Base-by-base conservation (phyloP, 352 stramenopile species). In the Pythium sp. region DNA sequence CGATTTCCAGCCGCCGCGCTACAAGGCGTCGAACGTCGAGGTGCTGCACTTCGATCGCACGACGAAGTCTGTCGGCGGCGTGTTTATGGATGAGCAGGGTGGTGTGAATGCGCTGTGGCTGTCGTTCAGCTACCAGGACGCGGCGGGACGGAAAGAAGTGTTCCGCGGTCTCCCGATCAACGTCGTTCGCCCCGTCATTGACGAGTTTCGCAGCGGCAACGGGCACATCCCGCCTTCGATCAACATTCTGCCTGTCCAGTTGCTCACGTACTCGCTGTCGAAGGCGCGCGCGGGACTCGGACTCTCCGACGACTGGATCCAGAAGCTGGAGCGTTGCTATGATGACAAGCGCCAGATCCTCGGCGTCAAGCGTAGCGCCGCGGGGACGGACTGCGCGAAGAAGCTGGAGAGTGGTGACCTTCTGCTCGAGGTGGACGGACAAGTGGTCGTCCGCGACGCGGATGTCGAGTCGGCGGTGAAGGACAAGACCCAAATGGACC, bases 21-120 rank as follows among this genome's bases (percentile, higher is more conserved):
- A 92, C 71, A 95, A 94, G 70, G 86, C 86, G 11, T 84, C 75
- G 60, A 95, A 95, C 54, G 86, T 93, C 18, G 87, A 95, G 68
- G 87, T 93, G 55, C 66, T 96, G 5, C 84, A 97, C 60, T 97
- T 97, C 62, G 86, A 97, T 62, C 90, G 91, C 30, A 91, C 96
- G 61, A 96, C 90, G 24, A 91, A 93, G 67, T 92, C 83, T 8
- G 85, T 95, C 11, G 90, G 89, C 11, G 90, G 90, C 36, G 85
- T 96, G 8, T 93, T 96, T 49, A 91, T 95, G 67, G 74, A 96
- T 60, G 77, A 83, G 0, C 57, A 72, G n/a, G 89, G 88, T 5
- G 67, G 76, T 28, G 87, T 96, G 2, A 92, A 81, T 57, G 88
- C 87, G 1, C 74, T 97, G 9, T 96, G 89, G 88, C 73, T 93